phyloP scores from a whole-genome alignment of 805 yeast species.

The Pichia cabralensis region DNA sequence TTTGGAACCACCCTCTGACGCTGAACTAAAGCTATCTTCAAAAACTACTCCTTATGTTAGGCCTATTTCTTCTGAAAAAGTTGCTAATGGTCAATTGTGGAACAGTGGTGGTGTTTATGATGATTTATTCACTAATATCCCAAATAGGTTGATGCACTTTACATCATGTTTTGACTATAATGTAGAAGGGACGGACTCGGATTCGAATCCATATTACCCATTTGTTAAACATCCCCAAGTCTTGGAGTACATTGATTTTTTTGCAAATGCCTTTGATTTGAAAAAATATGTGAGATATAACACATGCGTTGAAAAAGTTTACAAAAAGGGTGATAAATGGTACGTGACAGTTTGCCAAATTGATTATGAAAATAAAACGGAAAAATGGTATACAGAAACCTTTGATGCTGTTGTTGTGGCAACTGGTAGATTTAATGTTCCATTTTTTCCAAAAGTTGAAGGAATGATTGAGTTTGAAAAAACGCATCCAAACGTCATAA shows the following conservation, averaged over 20 bases:
- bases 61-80: constrained; percentile 20
- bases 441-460: constrained; percentile 28
- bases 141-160: constrained; percentile 28
- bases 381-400: constrained; percentile 30
- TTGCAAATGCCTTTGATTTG: constrained; percentile 20
- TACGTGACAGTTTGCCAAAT: constrained; percentile 21
- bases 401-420: constrained; percentile 34
- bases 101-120: constrained; percentile 22
- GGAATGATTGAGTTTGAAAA: constrained; percentile 26
- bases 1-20: constrained; percentile 2
- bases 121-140: constrained; percentile 32
- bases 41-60: neutral
- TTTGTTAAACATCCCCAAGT: constrained; percentile 15
- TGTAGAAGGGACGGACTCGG: constrained; percentile 2
- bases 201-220: constrained; percentile 13
- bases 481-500: constrained; percentile 23
- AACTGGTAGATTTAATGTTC: constrained; percentile 32
- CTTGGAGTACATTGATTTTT: constrained; percentile 9
- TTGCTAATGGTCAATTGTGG: constrained; percentile 1
- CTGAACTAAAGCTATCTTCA: neutral
- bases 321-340: constrained; percentile 25
- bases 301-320: constrained; percentile 25
- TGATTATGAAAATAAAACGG: constrained; percentile 31
- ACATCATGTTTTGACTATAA: constrained; percentile 25
- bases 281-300: constrained; percentile 25